Percentiles rank a stretch among this genome's conserved stretches.
These are phyloP conservation scores for Vitis labrusca DNA, from an alignment of 164 flowering plant species.

Conservation along the genomic window DNA sequence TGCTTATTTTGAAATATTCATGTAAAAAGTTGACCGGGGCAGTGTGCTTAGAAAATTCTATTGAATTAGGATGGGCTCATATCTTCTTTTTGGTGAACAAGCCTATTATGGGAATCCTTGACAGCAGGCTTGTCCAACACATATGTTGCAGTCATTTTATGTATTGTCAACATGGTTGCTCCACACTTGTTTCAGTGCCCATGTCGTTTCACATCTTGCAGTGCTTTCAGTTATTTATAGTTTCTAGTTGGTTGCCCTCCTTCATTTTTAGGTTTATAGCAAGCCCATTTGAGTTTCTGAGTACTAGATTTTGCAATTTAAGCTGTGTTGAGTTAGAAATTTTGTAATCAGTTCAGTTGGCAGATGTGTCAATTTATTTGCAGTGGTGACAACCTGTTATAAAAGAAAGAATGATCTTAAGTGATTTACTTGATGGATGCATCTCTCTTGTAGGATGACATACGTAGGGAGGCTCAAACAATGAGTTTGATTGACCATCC, in stretches of 20 bases:
- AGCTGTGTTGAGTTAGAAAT: neutral
- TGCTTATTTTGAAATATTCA: no score
- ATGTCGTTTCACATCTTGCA: neutral
- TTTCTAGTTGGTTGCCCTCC: neutral
- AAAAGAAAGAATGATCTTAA: neutral
- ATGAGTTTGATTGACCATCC: slow-evolving; percentile 98
- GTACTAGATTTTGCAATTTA: neutral
- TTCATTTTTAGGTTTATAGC: neutral
- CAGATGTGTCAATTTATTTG: neutral
- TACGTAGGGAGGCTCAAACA: slow-evolving; percentile 91
- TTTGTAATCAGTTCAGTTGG: neutral
- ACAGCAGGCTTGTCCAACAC: no score
- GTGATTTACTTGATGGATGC: neutral
- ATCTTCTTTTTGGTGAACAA: no score
- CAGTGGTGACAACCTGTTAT: neutral
- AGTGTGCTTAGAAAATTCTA: no score
- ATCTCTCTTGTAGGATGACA: slow-evolving; percentile 65
- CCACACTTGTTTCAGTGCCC: neutral
- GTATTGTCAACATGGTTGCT: neutral
- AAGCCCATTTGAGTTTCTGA: neutral
- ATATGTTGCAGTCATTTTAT: no score
- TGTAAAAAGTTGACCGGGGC: no score
- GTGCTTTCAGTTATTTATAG: neutral
- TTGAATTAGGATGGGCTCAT: no score
- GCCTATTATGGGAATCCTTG: no score